Conservation (phyloP, 805 yeast genomes). For the Yarrowia deformans region DNA sequence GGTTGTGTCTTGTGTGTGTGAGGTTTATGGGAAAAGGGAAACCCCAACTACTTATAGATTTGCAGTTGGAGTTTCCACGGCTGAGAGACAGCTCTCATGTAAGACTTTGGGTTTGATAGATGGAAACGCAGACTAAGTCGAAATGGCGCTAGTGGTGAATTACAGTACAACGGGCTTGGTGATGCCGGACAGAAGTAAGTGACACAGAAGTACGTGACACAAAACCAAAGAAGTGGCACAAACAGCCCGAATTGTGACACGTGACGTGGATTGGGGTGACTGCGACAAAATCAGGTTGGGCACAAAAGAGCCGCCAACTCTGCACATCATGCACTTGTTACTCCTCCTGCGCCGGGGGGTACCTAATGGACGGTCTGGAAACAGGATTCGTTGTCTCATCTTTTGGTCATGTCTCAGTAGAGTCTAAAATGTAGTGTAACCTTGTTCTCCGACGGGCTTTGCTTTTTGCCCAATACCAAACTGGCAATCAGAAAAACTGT, state of each 20-base stretch:
- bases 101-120: neutral
- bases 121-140: neutral
- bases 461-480: neutral
- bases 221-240: no score
- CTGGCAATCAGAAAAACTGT: no score
- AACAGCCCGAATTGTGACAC: no score
- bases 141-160: neutral
- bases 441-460: neutral
- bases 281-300: no score
- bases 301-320: neutral
- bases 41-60: slow-evolving; percentile 5
- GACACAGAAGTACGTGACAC: neutral
- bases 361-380: no score
- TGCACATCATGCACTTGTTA: neutral
- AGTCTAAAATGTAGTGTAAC: slow-evolving; percentile 25
- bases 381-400: neutral
- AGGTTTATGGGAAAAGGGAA: slow-evolving; percentile 6
- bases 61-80: neutral
- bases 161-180: no score
- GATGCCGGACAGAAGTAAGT: neutral
- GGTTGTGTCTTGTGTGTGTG: neutral
- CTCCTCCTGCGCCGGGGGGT: neutral
- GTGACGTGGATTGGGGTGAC: no score
- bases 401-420: neutral
- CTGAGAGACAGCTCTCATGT: neutral